Evolutionary conservation across 345 rosid genomes (phyloP), one percentile per base, ranked within the genome.

Genomic region (Geranium rotundifolium): DNA sequence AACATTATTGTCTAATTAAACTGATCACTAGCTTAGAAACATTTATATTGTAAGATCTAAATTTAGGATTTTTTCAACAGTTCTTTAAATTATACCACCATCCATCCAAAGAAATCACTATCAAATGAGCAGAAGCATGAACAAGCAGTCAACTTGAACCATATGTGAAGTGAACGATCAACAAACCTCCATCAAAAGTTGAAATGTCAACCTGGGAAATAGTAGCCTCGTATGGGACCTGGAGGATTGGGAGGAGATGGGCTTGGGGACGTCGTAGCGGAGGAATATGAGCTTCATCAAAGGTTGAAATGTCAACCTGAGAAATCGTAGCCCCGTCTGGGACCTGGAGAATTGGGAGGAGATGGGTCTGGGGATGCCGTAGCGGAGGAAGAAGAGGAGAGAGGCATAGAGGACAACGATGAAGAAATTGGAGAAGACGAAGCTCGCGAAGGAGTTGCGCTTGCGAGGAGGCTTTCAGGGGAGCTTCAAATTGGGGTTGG

Each of bases 131-230:
- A 31, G 7, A 39, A n/a, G 2, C 19, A 8, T 14, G 19, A 59
- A 58, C 20, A 12, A 41, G 13, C 14, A 41, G 50, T 12, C 50
- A 41, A 57, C 31, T 57, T 20, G 58, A 13, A 17, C 57, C 19
- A 9, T 23, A 41, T 58, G 57, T 15, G 17, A 7, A 18, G 59
- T 64, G 62, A 73, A 80, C 57, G 64, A 65, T 62, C 70, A 68
- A 81, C 88, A 54, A 73, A 90, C 96, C 97, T 79, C 81, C 88
- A 73, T 62, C 79, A 54, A 93, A 84, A 57, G 82, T 76, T 69
- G 95, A 85, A 71, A 90, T 95, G 78, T 93, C 97, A 82, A 93
- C 87, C 85, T 84, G 89, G 65, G 91, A 82, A 78, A 93, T 81
- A 17, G 83, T 76, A 78, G 92, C 92, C 62, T 76, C 71, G 55